A percentile compares a stretch with the other conserved stretches of the same genome.
These are phyloP conservation scores for Baorangia bicolor DNA, from an alignment of 768 basidiomycete species.

Conservation along the genomic window DNA sequence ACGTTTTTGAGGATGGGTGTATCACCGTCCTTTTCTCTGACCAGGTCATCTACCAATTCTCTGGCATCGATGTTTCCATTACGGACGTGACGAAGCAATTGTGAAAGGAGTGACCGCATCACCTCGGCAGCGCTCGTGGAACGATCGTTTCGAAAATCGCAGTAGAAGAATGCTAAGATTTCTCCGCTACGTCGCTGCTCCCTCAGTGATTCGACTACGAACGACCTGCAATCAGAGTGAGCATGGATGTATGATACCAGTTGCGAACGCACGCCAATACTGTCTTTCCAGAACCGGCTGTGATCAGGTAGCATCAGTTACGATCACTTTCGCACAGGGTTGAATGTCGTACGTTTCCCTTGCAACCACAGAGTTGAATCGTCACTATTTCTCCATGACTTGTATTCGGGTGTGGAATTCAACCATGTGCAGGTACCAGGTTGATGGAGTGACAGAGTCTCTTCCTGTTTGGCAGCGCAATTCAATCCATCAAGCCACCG, in stretches of 20 bases:
- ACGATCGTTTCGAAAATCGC: too few species aligned
- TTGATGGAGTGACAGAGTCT: conserved; percentile 3
- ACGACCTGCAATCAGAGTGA: background rate
- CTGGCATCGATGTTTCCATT: background rate
- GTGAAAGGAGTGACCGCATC: conserved; percentile 14
- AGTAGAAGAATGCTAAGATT: conserved; percentile 12
- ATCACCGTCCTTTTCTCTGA: background rate
- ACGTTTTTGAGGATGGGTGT: background rate
- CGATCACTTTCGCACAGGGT: background rate
- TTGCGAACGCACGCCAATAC: conserved; percentile 11
- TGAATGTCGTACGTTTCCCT: conserved; percentile 10
- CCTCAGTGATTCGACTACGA: conserved; percentile 2
- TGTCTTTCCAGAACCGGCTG: conserved; percentile 19
- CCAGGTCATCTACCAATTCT: background rate
- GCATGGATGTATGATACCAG: background rate
- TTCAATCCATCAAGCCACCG: too few species aligned
- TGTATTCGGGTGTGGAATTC: background rate
- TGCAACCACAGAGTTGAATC: conserved; percentile 12
- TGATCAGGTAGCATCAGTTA: background rate
- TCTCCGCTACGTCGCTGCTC: background rate
- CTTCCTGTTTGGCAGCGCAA: conserved; percentile 11
- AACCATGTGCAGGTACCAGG: conserved; percentile 13
- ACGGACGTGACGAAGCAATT: conserved; percentile 5
- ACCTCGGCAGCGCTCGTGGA: conserved; percentile 1
- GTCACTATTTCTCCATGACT: background rate